Evolutionary conservation across 1,139 yeast genomes (phyloP).

Genomic region (Kazachstania sp.): DNA sequence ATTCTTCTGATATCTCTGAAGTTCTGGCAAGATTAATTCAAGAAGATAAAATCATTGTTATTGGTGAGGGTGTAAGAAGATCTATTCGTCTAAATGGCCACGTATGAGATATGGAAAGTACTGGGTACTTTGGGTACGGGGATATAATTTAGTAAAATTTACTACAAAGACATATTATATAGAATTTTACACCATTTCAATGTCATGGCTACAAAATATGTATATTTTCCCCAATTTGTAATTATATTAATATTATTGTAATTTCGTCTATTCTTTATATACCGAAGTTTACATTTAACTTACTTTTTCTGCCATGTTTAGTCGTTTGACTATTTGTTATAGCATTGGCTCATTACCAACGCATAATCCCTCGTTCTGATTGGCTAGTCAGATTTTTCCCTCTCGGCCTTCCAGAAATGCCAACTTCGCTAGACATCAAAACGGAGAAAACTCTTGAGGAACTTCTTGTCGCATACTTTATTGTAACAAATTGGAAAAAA

Average conservation of each 20-base stretch:
- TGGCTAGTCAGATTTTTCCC: no score
- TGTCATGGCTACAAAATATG: neutral
- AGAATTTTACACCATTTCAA: no score
- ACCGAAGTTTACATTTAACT: neutral
- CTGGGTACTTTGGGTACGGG: neutral
- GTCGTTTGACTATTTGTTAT: no score
- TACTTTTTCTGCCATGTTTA: no score
- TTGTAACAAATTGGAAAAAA: neutral
- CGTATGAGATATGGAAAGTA: constrained; percentile 8
- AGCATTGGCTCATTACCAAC: no score
- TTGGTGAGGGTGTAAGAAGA: constrained; percentile 69
- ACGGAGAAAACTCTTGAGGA: no score
- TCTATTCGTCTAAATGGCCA: constrained; percentile 41
- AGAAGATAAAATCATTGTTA: constrained; percentile 64
- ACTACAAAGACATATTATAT: neutral
- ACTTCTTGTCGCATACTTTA: no score
- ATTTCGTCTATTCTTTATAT: neutral
- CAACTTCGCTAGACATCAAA: no score
- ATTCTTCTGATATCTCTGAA: constrained; percentile 60
- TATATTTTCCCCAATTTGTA: neutral
- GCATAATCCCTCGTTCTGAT: no score
- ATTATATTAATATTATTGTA: neutral
- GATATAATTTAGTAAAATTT: neutral
- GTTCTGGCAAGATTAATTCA: constrained; percentile 61
- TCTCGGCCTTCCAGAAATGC: no score